These are phyloP conservation scores for Fusarium pseudograminearum DNA, from an alignment of 2,329 filamentous ascomycete genomes.

Conservation along the genomic window DNA sequence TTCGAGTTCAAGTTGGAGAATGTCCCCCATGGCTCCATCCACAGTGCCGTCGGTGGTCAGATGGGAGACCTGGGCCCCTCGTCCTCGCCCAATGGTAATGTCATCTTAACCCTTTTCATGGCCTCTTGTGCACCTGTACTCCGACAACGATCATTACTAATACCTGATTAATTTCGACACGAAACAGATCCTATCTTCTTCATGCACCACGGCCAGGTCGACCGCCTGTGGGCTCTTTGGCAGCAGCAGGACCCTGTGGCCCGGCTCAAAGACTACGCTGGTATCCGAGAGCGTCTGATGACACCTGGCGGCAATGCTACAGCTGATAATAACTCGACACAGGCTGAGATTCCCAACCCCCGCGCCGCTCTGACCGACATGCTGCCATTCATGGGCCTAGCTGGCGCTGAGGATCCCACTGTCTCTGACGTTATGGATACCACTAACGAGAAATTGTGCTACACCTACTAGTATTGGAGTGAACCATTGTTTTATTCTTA, in stretches of 20 bases:
- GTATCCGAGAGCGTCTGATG: conserved; percentile 11
- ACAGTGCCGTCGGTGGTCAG: neutral
- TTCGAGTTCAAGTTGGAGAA: neutral
- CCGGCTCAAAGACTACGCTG: neutral
- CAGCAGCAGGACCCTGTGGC: neutral
- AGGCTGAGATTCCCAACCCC: neutral
- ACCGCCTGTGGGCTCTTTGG: neutral
- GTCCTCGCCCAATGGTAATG: neutral
- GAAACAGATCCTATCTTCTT: neutral
- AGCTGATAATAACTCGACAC: neutral
- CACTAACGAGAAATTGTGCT: neutral
- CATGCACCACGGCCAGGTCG: neutral
- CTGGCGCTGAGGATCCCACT: neutral
- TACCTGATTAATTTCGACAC: neutral
- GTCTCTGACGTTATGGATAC: neutral
- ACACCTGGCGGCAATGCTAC: neutral
- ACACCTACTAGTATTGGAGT: neutral
- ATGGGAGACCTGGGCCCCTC: neutral
- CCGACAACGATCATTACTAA: neutral
- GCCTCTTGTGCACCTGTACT: neutral
- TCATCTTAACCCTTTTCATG: accelerated
- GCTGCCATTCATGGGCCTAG: neutral
- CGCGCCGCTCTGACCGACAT: neutral
- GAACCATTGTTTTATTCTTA: neutral
- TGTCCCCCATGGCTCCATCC: neutral